These are phyloP conservation scores for Pseudogymnoascus sp. DNA, from an alignment of 2,329 filamentous ascomycete genomes.

Conservation along the genomic window DNA sequence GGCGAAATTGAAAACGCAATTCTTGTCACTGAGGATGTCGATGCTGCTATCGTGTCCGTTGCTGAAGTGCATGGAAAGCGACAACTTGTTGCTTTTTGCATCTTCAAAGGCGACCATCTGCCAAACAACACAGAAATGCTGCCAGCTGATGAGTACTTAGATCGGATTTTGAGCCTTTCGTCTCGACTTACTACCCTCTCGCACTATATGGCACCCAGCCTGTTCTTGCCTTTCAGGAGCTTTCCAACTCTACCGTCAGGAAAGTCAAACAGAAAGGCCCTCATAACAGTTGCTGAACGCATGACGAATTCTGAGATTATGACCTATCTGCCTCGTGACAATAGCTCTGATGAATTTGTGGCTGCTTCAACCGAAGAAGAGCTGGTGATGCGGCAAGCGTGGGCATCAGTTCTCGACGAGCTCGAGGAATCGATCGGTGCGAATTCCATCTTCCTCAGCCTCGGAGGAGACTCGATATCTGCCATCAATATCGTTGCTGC, in stretches of 20 bases:
- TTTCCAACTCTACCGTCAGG: background rate
- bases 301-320: background rate
- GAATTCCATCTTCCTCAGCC: conserved; percentile 30
- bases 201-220: background rate
- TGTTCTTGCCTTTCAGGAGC: background rate
- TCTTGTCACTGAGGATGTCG: background rate
- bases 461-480: conserved; percentile 38
- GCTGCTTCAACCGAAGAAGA: conserved; percentile 18
- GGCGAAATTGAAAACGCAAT: conserved; percentile 34
- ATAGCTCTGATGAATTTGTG: conserved; percentile 2
- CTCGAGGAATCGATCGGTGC: conserved; percentile 24
- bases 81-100: conserved; percentile 5
- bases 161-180: background rate
- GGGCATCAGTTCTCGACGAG: conserved; percentile 35
- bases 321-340: background rate
- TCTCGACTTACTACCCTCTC: background rate
- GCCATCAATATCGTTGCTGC: conserved; percentile 28
- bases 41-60: background rate
- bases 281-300: background rate
- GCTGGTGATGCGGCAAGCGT: conserved; percentile 29
- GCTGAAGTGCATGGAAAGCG: conserved; percentile 6
- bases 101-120: conserved; percentile 8
- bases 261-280: background rate
- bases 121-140: conserved; percentile 3
- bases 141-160: background rate